Percentiles rank a stretch among this genome's conserved stretches.
phyloP scores from a whole-genome alignment of 2,329 filamentous ascomycete species.

The Coniochaeta ligniaria region DNA sequence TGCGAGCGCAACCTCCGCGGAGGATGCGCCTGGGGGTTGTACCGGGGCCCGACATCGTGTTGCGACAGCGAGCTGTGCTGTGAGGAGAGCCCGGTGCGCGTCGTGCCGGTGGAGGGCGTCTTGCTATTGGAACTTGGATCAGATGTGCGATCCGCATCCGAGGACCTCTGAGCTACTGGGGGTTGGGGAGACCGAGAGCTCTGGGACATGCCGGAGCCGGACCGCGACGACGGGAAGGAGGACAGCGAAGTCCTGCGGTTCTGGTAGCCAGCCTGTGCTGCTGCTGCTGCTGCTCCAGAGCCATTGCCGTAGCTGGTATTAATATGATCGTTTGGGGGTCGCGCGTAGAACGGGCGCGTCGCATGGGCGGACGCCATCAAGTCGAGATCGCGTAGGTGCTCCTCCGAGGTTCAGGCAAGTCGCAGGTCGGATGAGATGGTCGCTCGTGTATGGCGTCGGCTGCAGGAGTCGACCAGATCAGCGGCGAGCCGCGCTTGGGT shows the following conservation, averaged over 20 bases:
- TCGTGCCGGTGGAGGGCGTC: conserved; percentile 43
- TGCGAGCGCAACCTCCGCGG: conserved; percentile 60
- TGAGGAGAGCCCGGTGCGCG: conserved; percentile 43
- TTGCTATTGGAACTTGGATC: conserved; percentile 54
- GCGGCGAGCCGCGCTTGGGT: neutral
- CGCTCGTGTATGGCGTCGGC: neutral
- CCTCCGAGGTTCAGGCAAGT: neutral
- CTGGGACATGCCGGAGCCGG: conserved; percentile 50
- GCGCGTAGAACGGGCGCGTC: conserved; percentile 27
- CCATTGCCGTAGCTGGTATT: conserved; percentile 20
- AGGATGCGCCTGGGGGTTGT: conserved; percentile 43
- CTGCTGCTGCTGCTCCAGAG: conserved; percentile 7
- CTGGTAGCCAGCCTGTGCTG: conserved; percentile 12
- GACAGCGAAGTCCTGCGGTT: conserved; percentile 52
- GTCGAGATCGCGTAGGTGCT: neutral
- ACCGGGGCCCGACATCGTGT: conserved; percentile 27
- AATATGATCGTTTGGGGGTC: conserved; percentile 30
- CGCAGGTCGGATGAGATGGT: neutral
- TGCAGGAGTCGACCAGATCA: neutral
- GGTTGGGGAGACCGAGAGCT: conserved; percentile 47
- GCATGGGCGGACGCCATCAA: conserved; percentile 32
- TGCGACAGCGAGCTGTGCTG: conserved; percentile 53
- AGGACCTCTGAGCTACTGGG: conserved; percentile 17
- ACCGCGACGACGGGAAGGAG: conserved; percentile 53
- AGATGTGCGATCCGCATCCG: conserved; percentile 48